Conservation (phyloP, 176 grass and related monocot species). For the Musa schizocarpa region DNA sequence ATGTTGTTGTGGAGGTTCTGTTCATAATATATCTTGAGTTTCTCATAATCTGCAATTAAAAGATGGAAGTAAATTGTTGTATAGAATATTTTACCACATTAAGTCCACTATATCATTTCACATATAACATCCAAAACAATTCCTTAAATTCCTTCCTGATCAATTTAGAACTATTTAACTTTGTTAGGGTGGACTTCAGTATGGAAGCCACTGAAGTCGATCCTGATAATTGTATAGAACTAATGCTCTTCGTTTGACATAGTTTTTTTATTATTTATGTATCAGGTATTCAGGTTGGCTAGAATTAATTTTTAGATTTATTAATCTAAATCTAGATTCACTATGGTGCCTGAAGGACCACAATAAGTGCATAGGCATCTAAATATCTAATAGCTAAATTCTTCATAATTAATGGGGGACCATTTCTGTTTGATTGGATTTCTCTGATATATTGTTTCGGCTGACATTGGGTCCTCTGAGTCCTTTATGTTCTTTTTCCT, state of each 20-base stretch:
- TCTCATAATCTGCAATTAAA: not conserved
- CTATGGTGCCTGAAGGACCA: too few species aligned
- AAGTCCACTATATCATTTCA: not conserved
- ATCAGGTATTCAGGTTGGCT: not conserved
- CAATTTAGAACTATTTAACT: not conserved
- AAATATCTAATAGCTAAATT: too few species aligned
- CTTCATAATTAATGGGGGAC: too few species aligned
- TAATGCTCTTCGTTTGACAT: too few species aligned
- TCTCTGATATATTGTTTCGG: too few species aligned
- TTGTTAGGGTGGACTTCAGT: not conserved
- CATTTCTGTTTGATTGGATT: too few species aligned
- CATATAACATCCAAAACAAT: not conserved
- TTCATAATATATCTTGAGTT: not conserved
- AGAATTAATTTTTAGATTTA: not conserved
- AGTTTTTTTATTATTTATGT: too few species aligned
- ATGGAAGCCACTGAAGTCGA: too few species aligned
- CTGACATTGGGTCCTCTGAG: too few species aligned
- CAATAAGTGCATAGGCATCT: too few species aligned
- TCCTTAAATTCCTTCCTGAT: not conserved
- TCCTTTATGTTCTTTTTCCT: too few species aligned
- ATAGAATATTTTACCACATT: not conserved
- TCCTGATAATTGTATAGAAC: too few species aligned
- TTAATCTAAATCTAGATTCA: not conserved
- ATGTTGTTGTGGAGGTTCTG: not conserved
- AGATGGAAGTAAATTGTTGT: not conserved